Evolutionary conservation across 495 filamentous ascomycete species (phyloP).

Genomic region (Neurospora intermedia): DNA sequence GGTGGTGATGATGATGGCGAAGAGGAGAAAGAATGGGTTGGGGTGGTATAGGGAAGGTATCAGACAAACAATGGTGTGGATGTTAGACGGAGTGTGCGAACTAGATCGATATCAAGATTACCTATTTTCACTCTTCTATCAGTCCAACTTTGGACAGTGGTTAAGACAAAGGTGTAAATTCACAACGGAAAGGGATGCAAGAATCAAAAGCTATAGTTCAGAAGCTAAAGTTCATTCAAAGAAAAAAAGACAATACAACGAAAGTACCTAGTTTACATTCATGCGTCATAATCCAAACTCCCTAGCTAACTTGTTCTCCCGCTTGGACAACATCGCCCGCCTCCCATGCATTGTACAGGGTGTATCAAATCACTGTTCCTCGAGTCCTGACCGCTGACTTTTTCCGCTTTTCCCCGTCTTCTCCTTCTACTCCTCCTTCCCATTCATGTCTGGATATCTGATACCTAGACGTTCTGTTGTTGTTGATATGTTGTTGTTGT

Average conservation of each 20-base stretch:
- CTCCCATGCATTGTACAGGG: not conserved
- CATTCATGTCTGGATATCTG: not conserved
- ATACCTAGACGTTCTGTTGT: not conserved
- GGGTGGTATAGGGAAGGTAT: not conserved
- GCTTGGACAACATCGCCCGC: not conserved
- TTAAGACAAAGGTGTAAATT: not conserved
- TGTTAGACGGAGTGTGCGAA: not conserved
- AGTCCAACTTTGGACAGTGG: not conserved
- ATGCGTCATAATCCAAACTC: not conserved
- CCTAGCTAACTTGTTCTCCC: not conserved
- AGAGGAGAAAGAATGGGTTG: not conserved
- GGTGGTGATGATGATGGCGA: not conserved
- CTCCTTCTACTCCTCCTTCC: not conserved
- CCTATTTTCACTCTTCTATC: not conserved
- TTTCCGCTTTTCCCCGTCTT: not conserved
- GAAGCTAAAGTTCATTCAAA: not conserved
- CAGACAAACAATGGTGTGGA: not conserved
- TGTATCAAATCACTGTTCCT: not conserved
- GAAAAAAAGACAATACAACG: not conserved
- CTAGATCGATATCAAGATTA: not conserved
- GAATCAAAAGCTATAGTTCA: not conserved
- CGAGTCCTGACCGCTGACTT: not conserved
- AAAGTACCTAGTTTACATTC: not conserved
- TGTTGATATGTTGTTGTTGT: not conserved
- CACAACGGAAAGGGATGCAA: rapidly evolving